Evolutionary conservation across 208 protist species (phyloP), one percentile per base, ranked within the genome.

Genomic region (Naegleria fowleri): DNA sequence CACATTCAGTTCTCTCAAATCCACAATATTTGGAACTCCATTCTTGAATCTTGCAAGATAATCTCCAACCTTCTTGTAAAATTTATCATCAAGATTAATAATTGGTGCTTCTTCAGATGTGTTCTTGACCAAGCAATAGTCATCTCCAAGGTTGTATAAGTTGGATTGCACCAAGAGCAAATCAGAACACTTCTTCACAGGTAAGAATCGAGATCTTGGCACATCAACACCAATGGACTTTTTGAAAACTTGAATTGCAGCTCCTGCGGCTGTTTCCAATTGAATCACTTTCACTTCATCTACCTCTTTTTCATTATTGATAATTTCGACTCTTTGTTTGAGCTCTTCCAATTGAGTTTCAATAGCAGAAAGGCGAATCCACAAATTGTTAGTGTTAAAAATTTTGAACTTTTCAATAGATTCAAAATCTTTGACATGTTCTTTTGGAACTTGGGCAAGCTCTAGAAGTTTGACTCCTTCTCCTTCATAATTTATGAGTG

Each of bases 371-470:
- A 99, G 93, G 87, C 97, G 94, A 33, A 99, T 92, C 98, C 98
- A 99, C 51, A 99, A 91, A 95, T 99, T 99, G 95, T 99, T 99
- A 29, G 99, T 99, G 94, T 99, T 99, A 94, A 99, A 99, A 93
- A 98, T 98, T 79, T 95, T 95, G 95, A 99, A 98, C 92, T 98
- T 99, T 83, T 93, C 92, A 90, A 99, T 97, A 90, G 98, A 96
- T 92, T 99, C 97, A 94, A 99, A 99, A 58, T 96, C 96, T 58
- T 91, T 43, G 22, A 95, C 91, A 33, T 97, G 90, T 36, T 92
- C 75, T 36, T 92, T 88, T 52, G 95, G 95, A 36, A 97, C 96
- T 93, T 98, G 96, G 9, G 96, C 96, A 79, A 97, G 93, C 79
- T 98, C 96, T 0, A 98, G 91, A 11, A 97, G 88, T 59, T 93